phyloP scores from a whole-genome alignment of 2,329 filamentous ascomycete genomes.

The Tolypocladium tundrense region DNA sequence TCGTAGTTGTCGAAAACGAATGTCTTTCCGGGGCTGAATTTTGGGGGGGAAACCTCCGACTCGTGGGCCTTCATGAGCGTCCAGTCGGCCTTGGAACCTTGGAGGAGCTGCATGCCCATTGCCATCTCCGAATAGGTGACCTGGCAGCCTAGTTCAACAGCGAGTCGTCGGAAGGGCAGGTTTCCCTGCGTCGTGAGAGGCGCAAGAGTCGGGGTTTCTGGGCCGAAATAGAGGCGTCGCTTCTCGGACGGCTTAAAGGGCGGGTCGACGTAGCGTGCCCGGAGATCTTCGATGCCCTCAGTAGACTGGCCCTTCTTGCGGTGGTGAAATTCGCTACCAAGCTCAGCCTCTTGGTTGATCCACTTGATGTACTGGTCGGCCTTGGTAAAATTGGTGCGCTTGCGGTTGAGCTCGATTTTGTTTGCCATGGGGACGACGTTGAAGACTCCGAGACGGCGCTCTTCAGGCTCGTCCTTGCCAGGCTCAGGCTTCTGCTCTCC shows the following conservation, averaged over 20 bases:
- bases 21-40: conserved; percentile 41
- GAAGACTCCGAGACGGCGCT: conserved; percentile 54
- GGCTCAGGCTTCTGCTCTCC: conserved; percentile 23
- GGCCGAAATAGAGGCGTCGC: conserved; percentile 83
- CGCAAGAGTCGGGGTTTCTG: conserved; percentile 86
- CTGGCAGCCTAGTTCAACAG: conserved; percentile 79
- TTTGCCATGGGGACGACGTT: conserved; percentile 62
- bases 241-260: conserved; percentile 90
- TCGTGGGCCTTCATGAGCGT: conserved; percentile 87
- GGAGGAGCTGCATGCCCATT: conserved; percentile 78
- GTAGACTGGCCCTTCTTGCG: conserved; percentile 30
- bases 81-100: conserved; percentile 89
- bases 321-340: conserved; percentile 29
- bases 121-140: conserved; percentile 99
- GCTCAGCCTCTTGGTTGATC: conserved; percentile 54
- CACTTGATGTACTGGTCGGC: conserved; percentile 69
- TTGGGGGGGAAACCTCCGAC: conserved; percentile 65
- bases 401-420: conserved; percentile 68
- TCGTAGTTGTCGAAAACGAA: conserved; percentile 67
- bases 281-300: conserved; percentile 53
- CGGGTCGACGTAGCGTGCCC: conserved; percentile 74
- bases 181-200: conserved; percentile 96
- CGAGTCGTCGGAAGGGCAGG: conserved; percentile 84
- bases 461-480: conserved; percentile 21
- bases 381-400: conserved; percentile 58